Base-by-base conservation (phyloP, 768 basidiomycete genomes). In the Termitomyces sp. region DNA sequence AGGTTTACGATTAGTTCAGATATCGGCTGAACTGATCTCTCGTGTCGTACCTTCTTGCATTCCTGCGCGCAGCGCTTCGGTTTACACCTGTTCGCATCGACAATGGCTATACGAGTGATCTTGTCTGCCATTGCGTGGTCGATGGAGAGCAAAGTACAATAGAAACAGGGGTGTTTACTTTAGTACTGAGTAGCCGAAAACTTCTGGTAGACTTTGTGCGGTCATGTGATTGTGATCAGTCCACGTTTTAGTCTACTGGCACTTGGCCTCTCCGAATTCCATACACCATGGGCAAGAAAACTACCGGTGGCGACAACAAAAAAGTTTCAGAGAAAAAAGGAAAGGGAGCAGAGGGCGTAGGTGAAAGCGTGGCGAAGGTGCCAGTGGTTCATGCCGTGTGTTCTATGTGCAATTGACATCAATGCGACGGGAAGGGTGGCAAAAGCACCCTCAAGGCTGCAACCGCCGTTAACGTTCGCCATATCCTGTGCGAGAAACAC, bases 1-100 rank as follows among this genome's bases (percentile, higher is more conserved):
- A 43, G 37, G 41, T 27, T 42, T 27, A 11, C 42, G 61, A 60
- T 66, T 58, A 61, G 56, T 53, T 52, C n/a, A 32, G 37, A 54
- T 55, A 52, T 60, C 53, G 19, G n/a, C 44, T 44, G 37, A 39
- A 19, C 19, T 43, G 30, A 52, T 46, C 44, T 52, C 55, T 55
- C 37, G 35, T 3, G 54, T 56, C 70, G 8, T 61, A 88, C 91
- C 79, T 98, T 96, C 81, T 96, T 98, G 76, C 97, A 99, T 74
- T 98, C 97, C 68, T 96, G 95, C 25, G 94, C 90, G 64, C 93
- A 94, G 74, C 91, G 79, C 73, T 99, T 98, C 19, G 97, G 97
- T 70, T 97, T 96, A 78, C 96, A 98, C 54, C 86, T 82, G 77
- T 95, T 94, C 9, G 88, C 64, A 70, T 94, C 90, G 62, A 93